A percentile compares a stretch with the other conserved stretches of the same genome.
These are phyloP conservation scores for Leucocoprinus birnbaumii DNA, from an alignment of 768 basidiomycete species.

Conservation along the genomic window DNA sequence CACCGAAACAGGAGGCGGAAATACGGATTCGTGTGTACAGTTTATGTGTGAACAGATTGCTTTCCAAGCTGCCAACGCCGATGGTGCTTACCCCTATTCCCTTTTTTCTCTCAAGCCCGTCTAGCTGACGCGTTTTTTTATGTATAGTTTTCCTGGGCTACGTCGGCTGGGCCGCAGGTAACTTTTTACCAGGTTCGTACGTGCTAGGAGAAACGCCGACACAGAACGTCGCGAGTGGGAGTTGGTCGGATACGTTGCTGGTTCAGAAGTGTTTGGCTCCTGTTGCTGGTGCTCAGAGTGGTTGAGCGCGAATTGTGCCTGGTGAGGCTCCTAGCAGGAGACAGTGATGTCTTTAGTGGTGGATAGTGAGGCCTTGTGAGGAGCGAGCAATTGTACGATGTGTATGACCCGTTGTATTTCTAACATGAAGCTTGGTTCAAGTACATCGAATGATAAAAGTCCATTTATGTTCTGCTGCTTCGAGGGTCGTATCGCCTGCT, in stretches of 20 bases:
- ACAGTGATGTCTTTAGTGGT: too few species aligned
- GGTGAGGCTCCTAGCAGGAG: neutral
- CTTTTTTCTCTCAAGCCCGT: neutral
- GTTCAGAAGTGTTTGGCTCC: constrained; percentile 33
- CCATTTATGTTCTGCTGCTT: constrained; percentile 31
- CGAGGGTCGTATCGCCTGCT: constrained; percentile 25
- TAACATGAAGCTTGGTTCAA: too few species aligned
- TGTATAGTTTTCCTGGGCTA: constrained; percentile 48
- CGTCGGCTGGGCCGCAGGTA: constrained; percentile 59
- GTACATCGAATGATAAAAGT: constrained; percentile 18
- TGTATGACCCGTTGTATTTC: too few species aligned
- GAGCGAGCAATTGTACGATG: too few species aligned
- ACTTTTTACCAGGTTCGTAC: constrained; percentile 35
- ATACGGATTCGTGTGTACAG: constrained; percentile 41
- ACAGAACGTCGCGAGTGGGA: constrained; percentile 25
- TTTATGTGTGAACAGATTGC: constrained; percentile 44
- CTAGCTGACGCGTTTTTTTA: neutral
- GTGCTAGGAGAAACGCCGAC: constrained; percentile 26
- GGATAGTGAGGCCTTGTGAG: too few species aligned
- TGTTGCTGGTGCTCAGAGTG: constrained; percentile 23
- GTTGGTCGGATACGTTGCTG: constrained; percentile 40
- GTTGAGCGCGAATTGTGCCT: neutral
- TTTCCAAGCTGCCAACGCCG: constrained; percentile 44
- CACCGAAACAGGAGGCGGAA: constrained; percentile 60
- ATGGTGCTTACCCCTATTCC: constrained; percentile 29